Conservation (phyloP, 352 stramenopile species). For the Globisporangium rhizosaccharum region DNA sequence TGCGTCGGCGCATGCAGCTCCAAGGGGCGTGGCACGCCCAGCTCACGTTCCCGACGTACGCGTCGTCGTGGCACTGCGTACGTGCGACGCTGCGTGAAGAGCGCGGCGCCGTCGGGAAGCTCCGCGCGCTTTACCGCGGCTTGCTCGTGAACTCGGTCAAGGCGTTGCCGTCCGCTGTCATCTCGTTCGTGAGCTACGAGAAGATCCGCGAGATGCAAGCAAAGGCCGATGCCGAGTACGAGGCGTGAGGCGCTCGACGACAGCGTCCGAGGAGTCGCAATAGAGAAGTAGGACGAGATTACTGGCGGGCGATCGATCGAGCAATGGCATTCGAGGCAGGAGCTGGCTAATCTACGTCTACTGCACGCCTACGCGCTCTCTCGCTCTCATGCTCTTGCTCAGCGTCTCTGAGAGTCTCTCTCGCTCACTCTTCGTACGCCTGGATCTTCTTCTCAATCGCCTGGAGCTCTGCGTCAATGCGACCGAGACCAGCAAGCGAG, state of each 20-base stretch:
- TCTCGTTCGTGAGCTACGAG: slow-evolving; percentile 81
- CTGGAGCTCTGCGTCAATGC: slow-evolving; percentile 59
- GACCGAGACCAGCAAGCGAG: slow-evolving; percentile 51
- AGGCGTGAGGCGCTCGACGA: slow-evolving; percentile 2
- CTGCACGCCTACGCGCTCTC: background rate
- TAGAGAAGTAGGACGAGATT: background rate
- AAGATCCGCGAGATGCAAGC: slow-evolving; percentile 59
- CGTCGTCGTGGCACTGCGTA: slow-evolving; percentile 70
- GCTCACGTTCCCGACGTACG: slow-evolving; percentile 62
- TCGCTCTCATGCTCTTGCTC: background rate
- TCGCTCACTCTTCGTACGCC: slow-evolving; percentile 23
- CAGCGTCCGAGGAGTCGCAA: background rate
- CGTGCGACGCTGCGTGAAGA: slow-evolving; percentile 38
- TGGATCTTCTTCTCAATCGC: slow-evolving; percentile 68
- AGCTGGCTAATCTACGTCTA: slow-evolving; percentile 2
- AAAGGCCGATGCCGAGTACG: slow-evolving; percentile 24
- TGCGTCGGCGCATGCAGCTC: slow-evolving; percentile 74
- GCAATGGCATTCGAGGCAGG: background rate
- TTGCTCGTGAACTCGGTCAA: slow-evolving; percentile 73
- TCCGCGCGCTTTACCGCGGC: slow-evolving; percentile 64
- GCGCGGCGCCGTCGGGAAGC: slow-evolving; percentile 9
- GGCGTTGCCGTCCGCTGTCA: slow-evolving; percentile 57
- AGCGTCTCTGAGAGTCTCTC: too few species aligned
- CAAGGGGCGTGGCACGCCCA: slow-evolving; percentile 59
- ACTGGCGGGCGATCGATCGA: background rate